Base-by-base conservation (phyloP, 177 flowering plant species). In the Tripterygium wilfordii region DNA sequence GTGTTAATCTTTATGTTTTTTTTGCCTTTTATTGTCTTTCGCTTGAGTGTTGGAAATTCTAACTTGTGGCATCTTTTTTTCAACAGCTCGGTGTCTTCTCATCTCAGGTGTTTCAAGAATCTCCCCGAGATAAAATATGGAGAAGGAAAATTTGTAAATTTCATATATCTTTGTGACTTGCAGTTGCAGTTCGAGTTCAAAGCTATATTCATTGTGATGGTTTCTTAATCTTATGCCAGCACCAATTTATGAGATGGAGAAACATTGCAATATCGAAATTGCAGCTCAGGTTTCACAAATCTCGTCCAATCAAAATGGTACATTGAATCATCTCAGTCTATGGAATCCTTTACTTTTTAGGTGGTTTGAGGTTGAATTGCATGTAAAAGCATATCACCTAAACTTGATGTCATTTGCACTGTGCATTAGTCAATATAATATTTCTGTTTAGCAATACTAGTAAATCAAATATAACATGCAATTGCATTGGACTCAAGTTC, bases 1-100 rank as follows among this genome's bases (percentile, higher is more conserved):
- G 19, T 15, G 24, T 38, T 15, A 5, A 38, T 20, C 23, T 3
- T 38, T 10, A 8, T 38, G 20, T 3, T 18, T 38, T 15, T 1
- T 19, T 19, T 20, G 20, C 3, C 18, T 38, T 15, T 1, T 19
- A 7, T 20, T 38, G 24, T 38, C 1, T 20, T 38, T 3, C 9
- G 6, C 4, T 18, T 18, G 42, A 14, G 10, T 3, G 24, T 3
- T 8, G 2, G 13, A 1, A 20, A 3, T 29, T 14, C 48, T 49
- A 23, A 35, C 33, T 26, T 48, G 26, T 25, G 33, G 14, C 16
- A 21, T 49, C 18, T 14, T 17, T 49, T 36, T 27, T 61, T 59
- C 66, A 52, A 57, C 91, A 92, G 98, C 89, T 92, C 60, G 96
- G 98, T 71, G 83, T 80, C 57, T 92, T 92, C 75, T 92, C 98